A percentile compares a stretch with the other conserved stretches of the same genome.
Evolutionary conservation across 106 monocot species (phyloP).

Genomic region (Ottelia alismoides): DNA sequence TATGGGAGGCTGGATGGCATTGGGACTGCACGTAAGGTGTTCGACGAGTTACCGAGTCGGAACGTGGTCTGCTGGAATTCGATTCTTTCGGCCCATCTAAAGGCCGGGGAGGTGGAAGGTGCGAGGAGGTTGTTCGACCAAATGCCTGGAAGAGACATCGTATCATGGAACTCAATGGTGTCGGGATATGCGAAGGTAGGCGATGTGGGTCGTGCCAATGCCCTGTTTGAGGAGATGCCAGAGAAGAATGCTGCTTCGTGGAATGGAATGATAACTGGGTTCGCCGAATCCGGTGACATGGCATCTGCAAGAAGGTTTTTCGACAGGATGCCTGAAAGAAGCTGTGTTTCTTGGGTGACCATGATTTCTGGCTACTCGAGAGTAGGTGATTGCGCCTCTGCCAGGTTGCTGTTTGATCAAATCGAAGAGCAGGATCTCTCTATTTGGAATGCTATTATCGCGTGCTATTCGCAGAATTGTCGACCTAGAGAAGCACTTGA

Average conservation of each 20-base stretch:
- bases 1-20: conserved; percentile 37
- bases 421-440: too few species aligned
- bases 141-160: neutral
- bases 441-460: too few species aligned
- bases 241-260: neutral
- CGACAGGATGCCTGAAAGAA: too few species aligned
- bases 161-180: conserved; percentile 42
- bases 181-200: conserved; percentile 36
- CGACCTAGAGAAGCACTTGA: too few species aligned
- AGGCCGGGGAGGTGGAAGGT: neutral
- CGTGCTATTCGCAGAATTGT: too few species aligned
- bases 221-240: conserved; percentile 42
- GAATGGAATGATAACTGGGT: too few species aligned
- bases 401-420: too few species aligned
- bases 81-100: neutral
- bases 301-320: too few species aligned
- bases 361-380: too few species aligned
- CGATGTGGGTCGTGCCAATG: conserved; percentile 26
- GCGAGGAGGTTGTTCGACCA: neutral
- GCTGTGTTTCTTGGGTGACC: too few species aligned
- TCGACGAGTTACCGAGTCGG: neutral
- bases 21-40: conserved; percentile 24
- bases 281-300: too few species aligned
- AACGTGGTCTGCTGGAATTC: neutral
- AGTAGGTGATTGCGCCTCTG: too few species aligned